phyloP scores from a whole-genome alignment of 495 filamentous ascomycete genomes.

The Hypoxylon subgilvum region DNA sequence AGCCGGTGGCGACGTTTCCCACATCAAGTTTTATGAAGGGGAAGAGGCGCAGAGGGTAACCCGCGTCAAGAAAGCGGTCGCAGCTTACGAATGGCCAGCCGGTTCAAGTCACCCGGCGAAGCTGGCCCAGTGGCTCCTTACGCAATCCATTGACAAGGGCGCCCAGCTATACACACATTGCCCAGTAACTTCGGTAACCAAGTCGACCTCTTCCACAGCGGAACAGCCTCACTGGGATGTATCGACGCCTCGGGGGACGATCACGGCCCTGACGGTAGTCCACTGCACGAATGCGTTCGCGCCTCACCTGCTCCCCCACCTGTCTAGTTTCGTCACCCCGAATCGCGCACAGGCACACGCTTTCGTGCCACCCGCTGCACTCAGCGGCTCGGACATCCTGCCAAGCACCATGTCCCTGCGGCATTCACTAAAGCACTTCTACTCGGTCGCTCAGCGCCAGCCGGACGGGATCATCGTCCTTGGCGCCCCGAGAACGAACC shows the following conservation, averaged over 20 bases:
- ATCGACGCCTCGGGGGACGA: constrained; percentile 27
- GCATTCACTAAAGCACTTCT: constrained; percentile 40
- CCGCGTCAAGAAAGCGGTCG: constrained; percentile 27
- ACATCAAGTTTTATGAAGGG: constrained; percentile 39
- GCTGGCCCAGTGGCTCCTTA: constrained; percentile 39
- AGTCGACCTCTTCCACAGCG: constrained; percentile 10
- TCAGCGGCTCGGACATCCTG: constrained; percentile 13
- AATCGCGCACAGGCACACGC: constrained; percentile 41
- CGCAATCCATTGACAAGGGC: constrained; percentile 21
- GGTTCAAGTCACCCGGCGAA: constrained; percentile 41
- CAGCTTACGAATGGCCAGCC: constrained; percentile 43
- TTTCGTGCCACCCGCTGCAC: constrained; percentile 30
- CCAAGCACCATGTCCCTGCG: constrained; percentile 39
- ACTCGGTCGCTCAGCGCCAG: constrained; percentile 32
- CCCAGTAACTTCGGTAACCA: constrained; percentile 19
- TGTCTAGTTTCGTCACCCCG: constrained; percentile 25
- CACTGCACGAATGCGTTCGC: constrained; percentile 44
- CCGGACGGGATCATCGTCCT: constrained; percentile 39
- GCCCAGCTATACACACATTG: constrained; percentile 38
- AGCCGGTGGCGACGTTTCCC: constrained; percentile 40
- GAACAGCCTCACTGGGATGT: constrained; percentile 17
- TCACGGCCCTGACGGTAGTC: constrained; percentile 23
- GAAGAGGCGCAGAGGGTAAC: constrained; percentile 34
- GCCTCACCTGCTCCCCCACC: constrained; percentile 34
- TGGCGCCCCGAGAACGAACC: constrained; percentile 35